These are phyloP conservation scores for Xylaria intraflava DNA, from an alignment of 495 filamentous ascomycete genomes.

Conservation along the genomic window DNA sequence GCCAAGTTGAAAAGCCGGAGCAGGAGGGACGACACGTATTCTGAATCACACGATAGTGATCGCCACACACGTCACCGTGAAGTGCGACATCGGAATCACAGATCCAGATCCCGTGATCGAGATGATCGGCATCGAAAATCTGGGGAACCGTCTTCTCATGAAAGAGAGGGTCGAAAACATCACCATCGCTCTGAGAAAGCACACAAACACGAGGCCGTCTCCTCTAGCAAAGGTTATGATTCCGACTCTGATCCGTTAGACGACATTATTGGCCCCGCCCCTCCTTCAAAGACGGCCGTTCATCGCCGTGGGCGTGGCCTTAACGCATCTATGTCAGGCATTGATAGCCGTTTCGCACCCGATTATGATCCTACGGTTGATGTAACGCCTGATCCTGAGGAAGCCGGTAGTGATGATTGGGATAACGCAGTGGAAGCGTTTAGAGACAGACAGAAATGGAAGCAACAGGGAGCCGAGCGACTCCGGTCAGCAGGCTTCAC, in stretches of 20 bases:
- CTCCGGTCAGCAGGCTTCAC: constrained; percentile 73
- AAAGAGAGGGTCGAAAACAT: constrained; percentile 17
- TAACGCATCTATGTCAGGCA: constrained; percentile 49
- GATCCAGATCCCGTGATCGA: neutral
- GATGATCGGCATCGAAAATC: constrained; percentile 19
- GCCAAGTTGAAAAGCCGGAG: constrained; percentile 3
- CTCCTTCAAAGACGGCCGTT: constrained; percentile 47
- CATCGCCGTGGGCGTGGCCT: constrained; percentile 73
- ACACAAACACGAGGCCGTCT: constrained; percentile 2
- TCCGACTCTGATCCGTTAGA: constrained; percentile 71
- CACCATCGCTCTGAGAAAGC: constrained; percentile 4
- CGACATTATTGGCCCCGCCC: constrained; percentile 71
- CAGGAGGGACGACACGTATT: constrained; percentile 10
- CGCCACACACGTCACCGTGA: constrained; percentile 13
- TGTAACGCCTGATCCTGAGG: constrained; percentile 49
- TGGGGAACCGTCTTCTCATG: constrained; percentile 27
- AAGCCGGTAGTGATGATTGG: constrained; percentile 61
- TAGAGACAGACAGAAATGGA: constrained; percentile 78
- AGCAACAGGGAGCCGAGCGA: constrained; percentile 67
- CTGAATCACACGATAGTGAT: constrained; percentile 27
- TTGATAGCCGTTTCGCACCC: constrained; percentile 72
- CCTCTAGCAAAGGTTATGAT: constrained; percentile 16
- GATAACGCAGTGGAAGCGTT: constrained; percentile 73
- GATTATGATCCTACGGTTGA: constrained; percentile 74
- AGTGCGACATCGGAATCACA: neutral